Conservation (phyloP, 2,329 filamentous ascomycete genomes). For the Penicillium verrucosum region DNA sequence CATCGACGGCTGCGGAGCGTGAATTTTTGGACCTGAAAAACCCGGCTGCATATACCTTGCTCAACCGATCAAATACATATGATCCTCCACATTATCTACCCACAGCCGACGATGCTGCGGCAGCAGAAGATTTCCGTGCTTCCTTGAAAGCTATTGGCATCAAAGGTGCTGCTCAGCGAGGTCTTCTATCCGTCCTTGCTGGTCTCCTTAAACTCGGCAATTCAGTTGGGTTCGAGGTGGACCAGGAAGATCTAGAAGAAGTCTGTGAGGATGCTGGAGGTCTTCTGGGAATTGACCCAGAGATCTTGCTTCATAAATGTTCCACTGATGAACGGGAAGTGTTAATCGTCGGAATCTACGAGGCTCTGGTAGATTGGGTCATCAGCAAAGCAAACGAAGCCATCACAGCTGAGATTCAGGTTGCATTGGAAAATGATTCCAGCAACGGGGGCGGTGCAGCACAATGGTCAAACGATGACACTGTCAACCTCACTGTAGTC, state of each 20-base stretch:
- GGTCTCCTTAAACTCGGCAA: constrained; percentile 90
- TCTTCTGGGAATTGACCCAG: constrained; percentile 81
- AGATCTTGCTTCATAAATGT: constrained; percentile 73
- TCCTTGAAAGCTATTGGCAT: constrained; percentile 90
- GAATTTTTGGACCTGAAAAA: constrained; percentile 81
- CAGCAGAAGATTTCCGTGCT: constrained; percentile 86
- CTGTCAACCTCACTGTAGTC: constrained; percentile 82
- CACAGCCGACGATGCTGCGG: constrained; percentile 85
- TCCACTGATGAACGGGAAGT: constrained; percentile 80
- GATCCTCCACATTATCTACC: constrained; percentile 82
- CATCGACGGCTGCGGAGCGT: constrained; percentile 80
- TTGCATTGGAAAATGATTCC: constrained; percentile 63
- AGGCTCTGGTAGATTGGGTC: constrained; percentile 92
- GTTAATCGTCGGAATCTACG: constrained; percentile 82
- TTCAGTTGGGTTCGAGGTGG: constrained; percentile 77
- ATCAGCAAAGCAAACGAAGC: constrained; percentile 82
- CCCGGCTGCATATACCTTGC: constrained; percentile 70
- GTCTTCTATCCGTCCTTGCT: constrained; percentile 79
- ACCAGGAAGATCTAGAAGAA: constrained; percentile 78
- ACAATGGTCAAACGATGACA: constrained; percentile 69
- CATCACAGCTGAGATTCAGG: constrained; percentile 71
- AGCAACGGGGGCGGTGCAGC: constrained; percentile 62
- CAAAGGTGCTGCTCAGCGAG: constrained; percentile 77
- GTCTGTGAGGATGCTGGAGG: constrained; percentile 87
- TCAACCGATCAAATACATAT: constrained; percentile 82